These are phyloP conservation scores for Extremus antarcticus DNA, from an alignment of 495 filamentous ascomycete genomes.

Conservation along the genomic window DNA sequence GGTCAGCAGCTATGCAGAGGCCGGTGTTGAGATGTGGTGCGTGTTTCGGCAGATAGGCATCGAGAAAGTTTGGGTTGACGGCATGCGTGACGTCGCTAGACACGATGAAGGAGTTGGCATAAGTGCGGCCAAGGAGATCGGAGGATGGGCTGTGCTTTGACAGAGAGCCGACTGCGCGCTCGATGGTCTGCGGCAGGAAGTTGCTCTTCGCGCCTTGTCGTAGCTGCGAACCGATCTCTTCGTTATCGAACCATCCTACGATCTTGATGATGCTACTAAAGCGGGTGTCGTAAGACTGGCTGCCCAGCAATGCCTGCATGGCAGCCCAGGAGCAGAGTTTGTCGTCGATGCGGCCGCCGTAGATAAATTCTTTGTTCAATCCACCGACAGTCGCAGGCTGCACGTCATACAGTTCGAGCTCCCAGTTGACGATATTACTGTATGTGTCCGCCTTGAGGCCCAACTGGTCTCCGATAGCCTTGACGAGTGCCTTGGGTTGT, in stretches of 20 bases:
- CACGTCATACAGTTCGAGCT: slow-evolving; percentile 89
- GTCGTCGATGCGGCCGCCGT: slow-evolving; percentile 89
- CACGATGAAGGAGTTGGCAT: slow-evolving; percentile 85
- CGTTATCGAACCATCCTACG: slow-evolving; percentile 87
- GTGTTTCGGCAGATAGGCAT: slow-evolving; percentile 72
- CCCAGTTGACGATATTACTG: slow-evolving; percentile 80
- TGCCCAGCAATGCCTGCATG: slow-evolving; percentile 63
- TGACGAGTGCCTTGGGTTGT: slow-evolving; percentile 77
- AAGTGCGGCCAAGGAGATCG: slow-evolving; percentile 67
- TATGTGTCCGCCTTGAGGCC: slow-evolving; percentile 51
- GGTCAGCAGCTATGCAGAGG: slow-evolving; percentile 71
- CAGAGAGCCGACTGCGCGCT: slow-evolving; percentile 69
- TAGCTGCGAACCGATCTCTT: slow-evolving; percentile 84
- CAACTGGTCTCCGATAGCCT: slow-evolving; percentile 66
- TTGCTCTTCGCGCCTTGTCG: slow-evolving; percentile 85
- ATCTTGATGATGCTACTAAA: slow-evolving; percentile 55
- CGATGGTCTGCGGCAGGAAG: slow-evolving; percentile 68
- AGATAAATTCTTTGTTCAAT: slow-evolving; percentile 87
- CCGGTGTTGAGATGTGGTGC: slow-evolving; percentile 83
- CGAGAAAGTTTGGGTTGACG: slow-evolving; percentile 84
- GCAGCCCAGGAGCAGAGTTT: slow-evolving; percentile 93
- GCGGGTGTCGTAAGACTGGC: not conserved
- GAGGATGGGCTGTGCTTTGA: slow-evolving; percentile 33
- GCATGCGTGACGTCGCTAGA: slow-evolving; percentile 91
- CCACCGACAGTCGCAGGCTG: slow-evolving; percentile 79